Evolutionary conservation across 108 stramenopile species (phyloP).

Genomic region (Cyclotella cryptica): DNA sequence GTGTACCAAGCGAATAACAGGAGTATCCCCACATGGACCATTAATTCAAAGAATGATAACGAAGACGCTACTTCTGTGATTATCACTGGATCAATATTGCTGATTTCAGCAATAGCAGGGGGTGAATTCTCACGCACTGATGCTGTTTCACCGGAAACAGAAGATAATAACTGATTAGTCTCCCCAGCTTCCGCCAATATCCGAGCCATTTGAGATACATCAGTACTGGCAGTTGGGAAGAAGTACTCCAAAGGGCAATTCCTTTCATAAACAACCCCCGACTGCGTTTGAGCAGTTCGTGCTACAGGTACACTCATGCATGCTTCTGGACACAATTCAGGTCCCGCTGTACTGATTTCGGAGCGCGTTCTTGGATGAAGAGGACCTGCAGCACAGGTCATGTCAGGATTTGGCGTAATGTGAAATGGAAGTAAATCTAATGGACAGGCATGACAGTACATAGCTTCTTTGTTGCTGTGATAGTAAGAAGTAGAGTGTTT

Average conservation of each 20-base stretch:
- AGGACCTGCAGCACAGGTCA: slow-evolving; percentile 30
- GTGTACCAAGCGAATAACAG: background rate
- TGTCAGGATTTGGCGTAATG: slow-evolving; percentile 14
- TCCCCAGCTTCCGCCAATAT: background rate
- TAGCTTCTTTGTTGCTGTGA: background rate
- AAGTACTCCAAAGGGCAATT: slow-evolving; percentile 9
- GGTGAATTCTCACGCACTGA: background rate
- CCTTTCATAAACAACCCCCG: slow-evolving; percentile 2
- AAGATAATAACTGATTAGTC: background rate
- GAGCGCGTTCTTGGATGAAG: background rate
- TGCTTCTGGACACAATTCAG: background rate
- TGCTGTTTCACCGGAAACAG: background rate
- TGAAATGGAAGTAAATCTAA: slow-evolving; percentile 8
- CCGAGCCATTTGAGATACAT: background rate
- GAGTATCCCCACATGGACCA: background rate
- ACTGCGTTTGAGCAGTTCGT: background rate
- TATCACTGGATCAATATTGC: background rate
- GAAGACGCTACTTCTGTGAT: background rate
- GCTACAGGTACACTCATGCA: background rate
- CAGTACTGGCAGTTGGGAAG: background rate
- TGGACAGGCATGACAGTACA: slow-evolving; percentile 25
- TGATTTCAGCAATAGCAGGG: background rate
- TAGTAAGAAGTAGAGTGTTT: background rate
- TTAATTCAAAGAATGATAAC: background rate
- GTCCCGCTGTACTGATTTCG: background rate